Conservation (phyloP, 345 rosid genomes). For the Balakata baccata region DNA sequence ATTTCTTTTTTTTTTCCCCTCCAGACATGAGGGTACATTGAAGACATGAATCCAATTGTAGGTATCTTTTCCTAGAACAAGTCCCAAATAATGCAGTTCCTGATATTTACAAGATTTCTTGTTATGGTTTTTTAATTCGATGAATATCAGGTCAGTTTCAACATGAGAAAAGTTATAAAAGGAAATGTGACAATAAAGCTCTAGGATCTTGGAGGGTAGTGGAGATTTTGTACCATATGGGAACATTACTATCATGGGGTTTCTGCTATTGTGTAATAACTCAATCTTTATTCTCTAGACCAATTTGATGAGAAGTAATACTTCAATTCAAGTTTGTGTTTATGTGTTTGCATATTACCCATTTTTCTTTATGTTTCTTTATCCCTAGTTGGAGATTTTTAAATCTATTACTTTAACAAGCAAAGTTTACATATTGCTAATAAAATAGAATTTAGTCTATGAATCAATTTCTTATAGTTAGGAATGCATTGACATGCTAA, state of each 20-base stretch:
- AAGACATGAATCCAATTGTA: conserved; percentile 99
- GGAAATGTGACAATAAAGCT: conserved; percentile 97
- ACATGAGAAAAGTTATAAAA: conserved; percentile 94
- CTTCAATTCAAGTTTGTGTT: too few relatives aligned
- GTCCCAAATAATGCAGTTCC: neutral
- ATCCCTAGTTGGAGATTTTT: too few relatives aligned
- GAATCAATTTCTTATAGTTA: too few relatives aligned
- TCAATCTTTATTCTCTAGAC: conserved; percentile 15
- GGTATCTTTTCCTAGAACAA: conserved; percentile 32
- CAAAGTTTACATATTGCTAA: too few relatives aligned
- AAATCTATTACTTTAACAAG: too few relatives aligned
- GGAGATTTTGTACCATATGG: conserved; percentile 97
- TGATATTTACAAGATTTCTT: conserved; percentile 10
- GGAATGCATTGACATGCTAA: too few relatives aligned
- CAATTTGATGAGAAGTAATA: too few relatives aligned
- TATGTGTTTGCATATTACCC: too few relatives aligned
- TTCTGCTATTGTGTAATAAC: conserved; percentile 76
- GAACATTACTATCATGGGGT: conserved; percentile 98
- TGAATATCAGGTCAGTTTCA: conserved; percentile 70
- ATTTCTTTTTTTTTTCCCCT: conserved; percentile 19
- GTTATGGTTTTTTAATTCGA: conserved; percentile 5
- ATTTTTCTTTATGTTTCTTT: too few relatives aligned
- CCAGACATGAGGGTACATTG: conserved; percentile 93
- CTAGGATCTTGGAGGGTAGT: conserved; percentile 99
- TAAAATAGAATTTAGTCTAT: too few relatives aligned